Conservation (phyloP, 192 early-diverging fungal species). For the Backusella australiensis region DNA sequence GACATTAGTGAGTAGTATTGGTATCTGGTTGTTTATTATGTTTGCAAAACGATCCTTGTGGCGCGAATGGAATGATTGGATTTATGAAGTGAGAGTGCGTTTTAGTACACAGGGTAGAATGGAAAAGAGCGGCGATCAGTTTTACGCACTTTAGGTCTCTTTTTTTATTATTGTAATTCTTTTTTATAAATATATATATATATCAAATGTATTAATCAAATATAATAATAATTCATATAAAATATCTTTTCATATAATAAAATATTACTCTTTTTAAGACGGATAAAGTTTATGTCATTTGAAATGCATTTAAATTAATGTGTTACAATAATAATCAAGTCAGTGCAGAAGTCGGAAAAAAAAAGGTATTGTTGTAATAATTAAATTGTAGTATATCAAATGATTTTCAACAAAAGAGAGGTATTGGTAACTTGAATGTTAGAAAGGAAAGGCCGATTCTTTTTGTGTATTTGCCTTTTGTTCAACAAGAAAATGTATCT, state of each 20-base stretch:
- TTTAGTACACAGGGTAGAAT: constrained; percentile 27
- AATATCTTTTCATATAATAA: background rate
- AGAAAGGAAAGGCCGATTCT: background rate
- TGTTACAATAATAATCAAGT: background rate
- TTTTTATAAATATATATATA: background rate
- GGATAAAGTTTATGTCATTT: background rate
- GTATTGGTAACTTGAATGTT: too few relatives aligned
- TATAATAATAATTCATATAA: background rate
- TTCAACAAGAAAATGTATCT: too few relatives aligned
- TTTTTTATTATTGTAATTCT: background rate
- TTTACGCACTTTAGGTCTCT: constrained; percentile 41
- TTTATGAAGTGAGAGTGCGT: constrained; percentile 31
- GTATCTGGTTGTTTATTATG: constrained; percentile 42
- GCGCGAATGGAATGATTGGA: constrained; percentile 48
- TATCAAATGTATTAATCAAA: background rate
- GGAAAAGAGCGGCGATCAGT: constrained; percentile 47
- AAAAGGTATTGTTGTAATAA: background rate
- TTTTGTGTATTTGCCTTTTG: background rate
- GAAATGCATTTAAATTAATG: background rate
- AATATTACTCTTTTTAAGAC: background rate
- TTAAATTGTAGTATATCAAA: too few relatives aligned
- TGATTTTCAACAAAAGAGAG: too few relatives aligned
- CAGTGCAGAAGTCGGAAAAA: background rate
- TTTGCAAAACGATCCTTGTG: constrained; percentile 46
- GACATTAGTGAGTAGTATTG: constrained; percentile 38